Conservation (phyloP, 2,329 filamentous ascomycete species). For the Samsoniella hepiali region DNA sequence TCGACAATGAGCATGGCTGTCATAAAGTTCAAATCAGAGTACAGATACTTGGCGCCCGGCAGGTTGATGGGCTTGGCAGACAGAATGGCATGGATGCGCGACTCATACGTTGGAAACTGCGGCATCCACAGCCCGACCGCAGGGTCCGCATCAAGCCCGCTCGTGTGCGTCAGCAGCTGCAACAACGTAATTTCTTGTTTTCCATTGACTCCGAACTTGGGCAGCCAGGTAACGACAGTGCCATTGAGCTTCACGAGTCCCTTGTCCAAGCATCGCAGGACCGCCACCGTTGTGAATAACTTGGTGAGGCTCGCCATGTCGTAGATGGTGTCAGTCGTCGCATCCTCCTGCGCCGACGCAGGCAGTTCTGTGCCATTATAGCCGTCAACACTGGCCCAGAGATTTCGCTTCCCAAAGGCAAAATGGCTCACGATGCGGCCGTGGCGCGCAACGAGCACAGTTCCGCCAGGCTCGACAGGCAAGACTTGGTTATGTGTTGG, state of each 20-base stretch:
- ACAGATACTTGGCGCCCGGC: conserved; percentile 30
- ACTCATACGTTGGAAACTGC: conserved; percentile 24
- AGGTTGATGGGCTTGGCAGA: conserved; percentile 25
- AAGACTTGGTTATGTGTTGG: conserved; percentile 19
- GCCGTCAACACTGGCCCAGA: conserved; percentile 27
- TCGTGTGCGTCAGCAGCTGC: conserved; percentile 34
- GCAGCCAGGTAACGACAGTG: conserved; percentile 32
- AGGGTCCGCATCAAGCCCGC: conserved; percentile 31
- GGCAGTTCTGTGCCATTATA: conserved; percentile 30
- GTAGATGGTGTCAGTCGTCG: conserved; percentile 35
- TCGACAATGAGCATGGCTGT: conserved; percentile 30
- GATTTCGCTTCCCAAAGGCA: conserved; percentile 26
- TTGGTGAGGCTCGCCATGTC: conserved; percentile 39
- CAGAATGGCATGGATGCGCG: conserved; percentile 28
- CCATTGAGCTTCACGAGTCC: conserved; percentile 26
- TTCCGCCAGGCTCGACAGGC: conserved; percentile 28
- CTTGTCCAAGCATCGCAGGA: conserved; percentile 30
- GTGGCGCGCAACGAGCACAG: conserved; percentile 24
- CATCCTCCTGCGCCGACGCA: conserved; percentile 25
- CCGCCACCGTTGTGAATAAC: conserved; percentile 35
- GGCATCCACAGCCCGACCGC: conserved; percentile 26
- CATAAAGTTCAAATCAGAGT: conserved; percentile 37
- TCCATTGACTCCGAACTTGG: conserved; percentile 31
- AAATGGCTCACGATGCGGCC: conserved; percentile 28
- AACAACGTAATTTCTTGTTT: conserved; percentile 33